These are phyloP conservation scores for Sarocladium strictum DNA, from an alignment of 2,329 filamentous ascomycete species.

Conservation along the genomic window DNA sequence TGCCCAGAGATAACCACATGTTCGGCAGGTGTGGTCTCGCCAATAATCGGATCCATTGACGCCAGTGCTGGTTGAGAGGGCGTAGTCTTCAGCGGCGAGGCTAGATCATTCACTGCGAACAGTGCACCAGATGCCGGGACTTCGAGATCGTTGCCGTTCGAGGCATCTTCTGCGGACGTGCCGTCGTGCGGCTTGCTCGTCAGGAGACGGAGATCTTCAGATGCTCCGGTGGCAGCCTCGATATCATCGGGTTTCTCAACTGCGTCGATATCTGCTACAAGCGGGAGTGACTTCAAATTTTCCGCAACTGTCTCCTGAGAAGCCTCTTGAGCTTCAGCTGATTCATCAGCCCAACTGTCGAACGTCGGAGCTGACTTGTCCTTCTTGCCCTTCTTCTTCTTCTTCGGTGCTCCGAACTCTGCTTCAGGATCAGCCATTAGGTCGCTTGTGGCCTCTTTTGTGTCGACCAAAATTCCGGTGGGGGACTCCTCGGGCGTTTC, in stretches of 20 bases:
- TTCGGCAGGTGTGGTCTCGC: not conserved
- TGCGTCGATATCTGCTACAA: not conserved
- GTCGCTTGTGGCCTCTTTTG: not conserved
- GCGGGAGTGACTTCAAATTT: not conserved
- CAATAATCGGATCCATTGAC: no score
- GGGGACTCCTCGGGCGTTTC: not conserved
- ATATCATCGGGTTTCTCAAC: not conserved
- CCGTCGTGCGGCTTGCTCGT: not conserved
- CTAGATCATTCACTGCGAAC: not conserved
- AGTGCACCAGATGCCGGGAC: not conserved
- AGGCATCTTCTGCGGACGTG: not conserved
- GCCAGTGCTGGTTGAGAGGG: no score
- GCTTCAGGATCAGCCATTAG: not conserved
- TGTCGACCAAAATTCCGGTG: not conserved
- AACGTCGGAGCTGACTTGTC: constrained; percentile 16
- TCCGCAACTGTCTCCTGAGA: not conserved
- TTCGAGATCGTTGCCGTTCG: constrained; percentile 1
- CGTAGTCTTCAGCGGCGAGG: not conserved
- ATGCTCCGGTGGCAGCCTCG: not conserved
- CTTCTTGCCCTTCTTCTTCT: constrained; percentile 26
- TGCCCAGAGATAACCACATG: not conserved
- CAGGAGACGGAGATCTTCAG: not conserved
- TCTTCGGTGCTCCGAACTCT: constrained; percentile 12
- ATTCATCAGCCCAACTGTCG: not conserved
- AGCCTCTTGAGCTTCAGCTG: constrained; percentile 13